Base-by-base conservation (phyloP, 495 filamentous ascomycete genomes). In the Hypomontagnella submonticulosa region DNA sequence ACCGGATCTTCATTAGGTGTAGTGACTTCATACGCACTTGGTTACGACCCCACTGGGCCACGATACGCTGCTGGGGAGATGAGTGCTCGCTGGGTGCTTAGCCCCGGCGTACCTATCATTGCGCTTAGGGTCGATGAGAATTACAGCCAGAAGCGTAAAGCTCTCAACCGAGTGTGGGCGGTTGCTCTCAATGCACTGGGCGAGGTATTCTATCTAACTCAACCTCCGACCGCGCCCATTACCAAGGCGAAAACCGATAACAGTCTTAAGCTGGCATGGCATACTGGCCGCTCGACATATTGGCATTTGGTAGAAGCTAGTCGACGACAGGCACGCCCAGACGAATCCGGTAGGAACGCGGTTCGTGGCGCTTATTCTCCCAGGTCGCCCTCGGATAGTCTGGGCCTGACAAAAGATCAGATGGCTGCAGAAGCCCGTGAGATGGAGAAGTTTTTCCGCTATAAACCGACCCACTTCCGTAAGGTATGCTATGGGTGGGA, bases 31-130 rank as follows among this genome's bases (percentile, higher is more conserved):
- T 97, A 93, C 75, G 88, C 91, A 11, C 74, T 97, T 4, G 91
- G 91, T 33, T 81, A 87, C 73, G 86, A 87, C 13, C 77, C 86
- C 4, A 84, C 87, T 33, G 88, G 88, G 8, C 81, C 84, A 34
- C 88, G 89, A 15, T 87, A 88, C 64, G 81, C 83, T 36, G 85
- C 87, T 23, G 92, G 92, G 4, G 89, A 93, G 57, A 80, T 92
- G 41, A 95, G 92, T 20, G 90, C 90, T 52, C 88, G 86, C 63
- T 98, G 93, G 93, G 87, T 90, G 18, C 80, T 99, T 19, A 91
- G 91, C 63, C 96, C 95, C 1, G 95, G 95, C 40, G 92, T 99
- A 4, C 95, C 95, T 4, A 93, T 99, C 42, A 85, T 97, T 34
- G 85, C 86, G 11, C 88, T 99, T 60, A 86, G 87, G 33, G 89